Percentiles rank a stretch among this genome's conserved stretches.
These are phyloP conservation scores for Stagonosporopsis tanaceti DNA, from an alignment of 2,329 filamentous ascomycete species.

Conservation along the genomic window DNA sequence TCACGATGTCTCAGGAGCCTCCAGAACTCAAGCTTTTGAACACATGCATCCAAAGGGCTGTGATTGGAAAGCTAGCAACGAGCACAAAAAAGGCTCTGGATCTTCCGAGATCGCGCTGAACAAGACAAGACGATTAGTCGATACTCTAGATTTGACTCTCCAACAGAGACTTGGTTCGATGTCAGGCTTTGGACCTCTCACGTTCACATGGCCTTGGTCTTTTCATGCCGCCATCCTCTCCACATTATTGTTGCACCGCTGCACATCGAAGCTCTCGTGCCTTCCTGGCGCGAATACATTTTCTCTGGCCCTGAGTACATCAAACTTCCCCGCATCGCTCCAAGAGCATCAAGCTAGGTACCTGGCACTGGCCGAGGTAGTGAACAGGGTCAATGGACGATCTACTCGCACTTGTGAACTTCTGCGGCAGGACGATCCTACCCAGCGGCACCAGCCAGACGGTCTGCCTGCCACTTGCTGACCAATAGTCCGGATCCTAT, in stretches of 20 bases:
- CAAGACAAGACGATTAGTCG: no score
- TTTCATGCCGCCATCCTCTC: background rate
- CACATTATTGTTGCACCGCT: background rate
- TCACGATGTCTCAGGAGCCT: no score
- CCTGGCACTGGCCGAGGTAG: background rate
- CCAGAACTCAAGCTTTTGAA: no score
- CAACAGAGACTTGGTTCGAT: background rate
- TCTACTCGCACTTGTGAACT: background rate
- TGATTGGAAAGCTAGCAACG: background rate
- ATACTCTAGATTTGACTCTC: background rate
- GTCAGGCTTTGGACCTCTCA: background rate
- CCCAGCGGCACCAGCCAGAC: background rate
- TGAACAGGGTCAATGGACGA: background rate
- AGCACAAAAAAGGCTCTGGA: background rate
- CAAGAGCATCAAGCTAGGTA: slow-evolving; percentile 3
- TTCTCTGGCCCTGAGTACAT: slow-evolving; percentile 5
- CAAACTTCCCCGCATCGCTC: slow-evolving; percentile 17
- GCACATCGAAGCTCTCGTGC: slow-evolving; percentile 2
- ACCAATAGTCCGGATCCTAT: background rate
- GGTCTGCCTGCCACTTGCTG: background rate
- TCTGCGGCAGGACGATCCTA: background rate
- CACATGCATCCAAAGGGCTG: no score
- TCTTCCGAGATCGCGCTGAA: background rate
- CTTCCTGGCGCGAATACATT: slow-evolving; percentile 14
- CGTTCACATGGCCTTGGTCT: slow-evolving; percentile 16